These are phyloP conservation scores for Phytophthora cajani DNA, from an alignment of 352 stramenopile genomes.

Conservation along the genomic window DNA sequence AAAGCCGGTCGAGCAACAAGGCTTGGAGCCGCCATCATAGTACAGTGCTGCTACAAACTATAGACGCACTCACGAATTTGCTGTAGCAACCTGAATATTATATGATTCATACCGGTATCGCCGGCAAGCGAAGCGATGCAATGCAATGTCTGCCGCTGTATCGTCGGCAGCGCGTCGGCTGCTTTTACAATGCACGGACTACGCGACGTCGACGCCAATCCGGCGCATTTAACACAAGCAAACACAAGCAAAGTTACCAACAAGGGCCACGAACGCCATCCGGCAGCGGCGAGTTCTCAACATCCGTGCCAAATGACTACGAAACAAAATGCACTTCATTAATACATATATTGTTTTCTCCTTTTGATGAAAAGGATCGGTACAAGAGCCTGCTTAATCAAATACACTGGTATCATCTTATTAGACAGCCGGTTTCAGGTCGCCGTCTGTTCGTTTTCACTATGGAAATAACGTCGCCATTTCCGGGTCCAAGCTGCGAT, in stretches of 20 bases:
- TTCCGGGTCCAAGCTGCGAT: neutral
- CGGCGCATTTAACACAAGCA: constrained; percentile 1
- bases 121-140: neutral
- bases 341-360: neutral
- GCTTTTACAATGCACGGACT: neutral
- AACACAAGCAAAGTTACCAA: neutral
- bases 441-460: neutral
- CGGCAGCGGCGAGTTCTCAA: neutral
- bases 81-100: no score
- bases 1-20: neutral
- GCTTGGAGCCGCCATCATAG: neutral
- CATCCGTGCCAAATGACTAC: neutral
- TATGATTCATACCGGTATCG: neutral
- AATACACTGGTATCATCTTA: no score
- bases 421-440: no score
- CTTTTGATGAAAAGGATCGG: no score
- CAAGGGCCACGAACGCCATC: neutral
- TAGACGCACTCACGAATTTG: no score
- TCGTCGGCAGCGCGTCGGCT: neutral
- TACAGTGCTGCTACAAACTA: no score
- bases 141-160: neutral
- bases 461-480: neutral
- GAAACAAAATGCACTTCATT: neutral
- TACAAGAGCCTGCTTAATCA: no score
- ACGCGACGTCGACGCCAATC: no score